phyloP scores from a whole-genome alignment of 345 rosid species.

The Dipteronia dyeriana region DNA sequence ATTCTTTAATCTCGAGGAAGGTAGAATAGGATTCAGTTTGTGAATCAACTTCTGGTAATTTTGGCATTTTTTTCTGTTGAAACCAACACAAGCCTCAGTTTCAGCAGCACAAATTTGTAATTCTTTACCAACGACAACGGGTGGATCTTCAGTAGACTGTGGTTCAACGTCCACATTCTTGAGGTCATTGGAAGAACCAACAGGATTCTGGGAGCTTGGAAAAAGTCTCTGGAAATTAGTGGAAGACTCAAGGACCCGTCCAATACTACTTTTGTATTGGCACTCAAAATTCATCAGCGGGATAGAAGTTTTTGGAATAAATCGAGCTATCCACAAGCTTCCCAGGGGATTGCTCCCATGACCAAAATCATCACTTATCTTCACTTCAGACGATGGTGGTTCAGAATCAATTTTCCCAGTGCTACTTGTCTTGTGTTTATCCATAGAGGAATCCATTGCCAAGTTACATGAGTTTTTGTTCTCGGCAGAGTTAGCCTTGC shows the following conservation, averaged over 20 bases:
- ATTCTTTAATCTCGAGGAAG: slow-evolving; percentile 43
- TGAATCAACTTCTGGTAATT: slow-evolving; percentile 31
- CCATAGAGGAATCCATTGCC: slow-evolving; percentile 30
- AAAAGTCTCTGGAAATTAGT: slow-evolving; percentile 28
- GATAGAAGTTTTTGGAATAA: slow-evolving; percentile 45
- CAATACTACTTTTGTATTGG: slow-evolving; percentile 11
- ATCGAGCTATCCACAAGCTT: slow-evolving; percentile 79
- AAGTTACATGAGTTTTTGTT: slow-evolving; percentile 34
- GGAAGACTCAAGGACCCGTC: slow-evolving; percentile 28
- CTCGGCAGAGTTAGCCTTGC: slow-evolving; percentile 30
- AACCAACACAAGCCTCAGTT: slow-evolving; percentile 34
- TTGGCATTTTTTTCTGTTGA: slow-evolving; percentile 29
- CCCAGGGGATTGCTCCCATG: slow-evolving; percentile 46
- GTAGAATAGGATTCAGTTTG: slow-evolving; percentile 29
- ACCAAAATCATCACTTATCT: slow-evolving; percentile 29
- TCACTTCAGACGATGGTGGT: slow-evolving; percentile 35
- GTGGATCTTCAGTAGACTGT: slow-evolving; percentile 18
- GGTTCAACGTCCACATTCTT: slow-evolving; percentile 25
- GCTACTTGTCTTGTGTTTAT: slow-evolving; percentile 35
- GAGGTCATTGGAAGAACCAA: slow-evolving; percentile 18
- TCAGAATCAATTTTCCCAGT: slow-evolving; percentile 29
- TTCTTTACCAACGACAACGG: slow-evolving; percentile 20
- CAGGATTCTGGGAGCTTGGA: slow-evolving; percentile 22
- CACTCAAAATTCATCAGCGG: slow-evolving; percentile 28
- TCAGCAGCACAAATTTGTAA: slow-evolving; percentile 26